Base-by-base conservation (phyloP, 2,329 filamentous ascomycete genomes). In the Diplodia seriata region DNA sequence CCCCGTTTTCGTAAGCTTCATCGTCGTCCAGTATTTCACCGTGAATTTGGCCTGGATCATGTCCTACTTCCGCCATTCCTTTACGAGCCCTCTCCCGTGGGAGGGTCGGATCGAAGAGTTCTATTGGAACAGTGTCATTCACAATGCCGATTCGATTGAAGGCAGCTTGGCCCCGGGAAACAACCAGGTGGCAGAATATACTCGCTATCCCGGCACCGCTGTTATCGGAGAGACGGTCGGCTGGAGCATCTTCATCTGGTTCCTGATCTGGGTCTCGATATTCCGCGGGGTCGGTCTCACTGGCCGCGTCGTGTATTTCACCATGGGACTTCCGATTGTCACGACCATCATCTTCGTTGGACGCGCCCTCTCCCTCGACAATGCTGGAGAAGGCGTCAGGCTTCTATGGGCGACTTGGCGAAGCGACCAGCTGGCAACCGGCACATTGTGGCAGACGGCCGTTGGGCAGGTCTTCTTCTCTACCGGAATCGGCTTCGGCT, bases 391-490 rank as follows among this genome's bases (percentile, higher is more conserved):
- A 31, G 86, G 86, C 6, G 78, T 87, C 40, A 82, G 79, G 68
- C 78, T 87, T 0, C 72, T 81, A n/a, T 84, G 79, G 78, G 79
- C 77, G 2, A 82, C 80, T 3, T 83, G 81, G 85, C 79, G 85
- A 70, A 79, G 84, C 14, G 79, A 80, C 5, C 79, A 87, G 70
- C 78, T 88, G 0, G 82, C 80, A 5, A 80, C 79, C 0, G 85
- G 85, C 0, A 80, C 79, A 0, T 81, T 88, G 1, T 88, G 86
- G 86, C 85, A 88, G 73, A 85, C 84, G n/a, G 86, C 86, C 2
- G 82, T 84, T 8, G 85, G 86, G 1, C 86, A 88, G 69, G 85
- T 87, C 55, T 87, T 88, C 75, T 87, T 87, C 76, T 86, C 84
- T 0, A 87, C 84, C 0, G 85, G 85, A 3, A 84, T 87, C 33